Evolutionary conservation across 2,329 filamentous ascomycete species (phyloP).

Genomic region (Aureobasidium zeae): DNA sequence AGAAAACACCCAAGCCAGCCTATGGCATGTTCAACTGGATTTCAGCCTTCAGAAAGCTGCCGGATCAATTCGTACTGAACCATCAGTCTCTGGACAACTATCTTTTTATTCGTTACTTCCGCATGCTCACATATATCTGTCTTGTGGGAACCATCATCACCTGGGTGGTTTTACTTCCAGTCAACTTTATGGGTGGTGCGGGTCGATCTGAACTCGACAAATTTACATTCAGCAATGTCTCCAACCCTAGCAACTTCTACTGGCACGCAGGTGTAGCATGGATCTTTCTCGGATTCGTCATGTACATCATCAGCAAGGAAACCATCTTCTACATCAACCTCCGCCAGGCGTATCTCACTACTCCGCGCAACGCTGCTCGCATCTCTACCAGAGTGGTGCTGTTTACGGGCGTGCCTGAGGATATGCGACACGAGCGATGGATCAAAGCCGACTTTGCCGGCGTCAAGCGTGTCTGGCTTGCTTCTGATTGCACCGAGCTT

Average conservation of each 20-base stretch:
- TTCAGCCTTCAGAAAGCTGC: constrained; percentile 31
- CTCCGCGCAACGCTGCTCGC: constrained; percentile 34
- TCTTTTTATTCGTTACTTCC: constrained; percentile 40
- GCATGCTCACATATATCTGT: constrained; percentile 33
- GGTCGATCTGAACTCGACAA: constrained; percentile 22
- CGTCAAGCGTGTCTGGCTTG: constrained; percentile 38
- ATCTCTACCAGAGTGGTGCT: constrained; percentile 39
- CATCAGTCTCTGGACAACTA: constrained; percentile 40
- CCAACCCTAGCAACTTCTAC: constrained; percentile 33
- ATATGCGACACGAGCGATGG: constrained; percentile 30
- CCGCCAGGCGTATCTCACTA: constrained; percentile 38
- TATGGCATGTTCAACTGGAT: constrained; percentile 45
- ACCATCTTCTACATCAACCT: constrained; percentile 37
- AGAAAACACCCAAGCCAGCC: constrained; percentile 39
- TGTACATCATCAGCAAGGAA: constrained; percentile 38
- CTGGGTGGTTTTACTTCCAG: constrained; percentile 39
- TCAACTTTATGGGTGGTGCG: constrained; percentile 33
- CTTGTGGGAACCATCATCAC: constrained; percentile 38
- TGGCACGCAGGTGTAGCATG: constrained; percentile 34
- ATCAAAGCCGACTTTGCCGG: constrained; percentile 32
- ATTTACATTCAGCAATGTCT: constrained; percentile 31
- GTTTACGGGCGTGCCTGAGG: constrained; percentile 37
- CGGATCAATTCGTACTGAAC: constrained; percentile 37
- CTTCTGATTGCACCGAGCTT: constrained; percentile 36
- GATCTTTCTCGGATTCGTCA: constrained; percentile 34